These are phyloP conservation scores for Penicillium sp. DNA, from an alignment of 2,329 filamentous ascomycete genomes.

Conservation along the genomic window DNA sequence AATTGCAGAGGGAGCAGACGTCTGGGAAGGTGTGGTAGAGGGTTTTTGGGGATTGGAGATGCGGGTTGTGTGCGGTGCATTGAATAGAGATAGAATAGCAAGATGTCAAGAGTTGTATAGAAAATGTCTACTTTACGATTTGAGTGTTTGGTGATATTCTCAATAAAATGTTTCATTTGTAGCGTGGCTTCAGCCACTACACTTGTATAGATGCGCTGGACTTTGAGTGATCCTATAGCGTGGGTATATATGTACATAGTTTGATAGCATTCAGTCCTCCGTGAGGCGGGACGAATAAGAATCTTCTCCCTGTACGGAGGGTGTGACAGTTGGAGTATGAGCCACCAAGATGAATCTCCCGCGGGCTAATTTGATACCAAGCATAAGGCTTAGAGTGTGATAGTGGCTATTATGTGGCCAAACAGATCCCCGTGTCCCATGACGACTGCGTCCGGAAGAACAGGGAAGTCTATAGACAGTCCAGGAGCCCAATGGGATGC, in stretches of 20 bases:
- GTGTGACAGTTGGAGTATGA: background rate
- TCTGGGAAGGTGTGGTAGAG: constrained; percentile 7
- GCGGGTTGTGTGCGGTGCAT: background rate
- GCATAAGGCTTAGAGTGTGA: background rate
- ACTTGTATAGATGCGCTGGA: background rate
- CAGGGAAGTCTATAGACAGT: background rate
- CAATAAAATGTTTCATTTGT: background rate
- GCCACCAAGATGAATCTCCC: background rate
- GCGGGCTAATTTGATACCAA: background rate
- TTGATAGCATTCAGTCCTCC: background rate
- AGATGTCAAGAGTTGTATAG: background rate
- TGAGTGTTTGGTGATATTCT: background rate
- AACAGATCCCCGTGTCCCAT: background rate
- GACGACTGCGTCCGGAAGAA: background rate
- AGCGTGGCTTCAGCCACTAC: background rate
- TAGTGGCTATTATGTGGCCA: background rate
- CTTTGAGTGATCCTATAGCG: background rate
- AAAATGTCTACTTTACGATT: background rate
- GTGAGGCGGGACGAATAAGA: background rate
- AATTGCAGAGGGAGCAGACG: constrained; percentile 10
- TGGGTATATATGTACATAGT: constrained; percentile 9
- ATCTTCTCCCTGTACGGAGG: background rate
- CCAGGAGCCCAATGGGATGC: background rate
- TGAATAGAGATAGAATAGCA: background rate
- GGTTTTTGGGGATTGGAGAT: background rate